Evolutionary conservation across 768 basidiomycete genomes (phyloP), one percentile per base, ranked within the genome.

Genomic region (Tricholoma hemisulphureum): DNA sequence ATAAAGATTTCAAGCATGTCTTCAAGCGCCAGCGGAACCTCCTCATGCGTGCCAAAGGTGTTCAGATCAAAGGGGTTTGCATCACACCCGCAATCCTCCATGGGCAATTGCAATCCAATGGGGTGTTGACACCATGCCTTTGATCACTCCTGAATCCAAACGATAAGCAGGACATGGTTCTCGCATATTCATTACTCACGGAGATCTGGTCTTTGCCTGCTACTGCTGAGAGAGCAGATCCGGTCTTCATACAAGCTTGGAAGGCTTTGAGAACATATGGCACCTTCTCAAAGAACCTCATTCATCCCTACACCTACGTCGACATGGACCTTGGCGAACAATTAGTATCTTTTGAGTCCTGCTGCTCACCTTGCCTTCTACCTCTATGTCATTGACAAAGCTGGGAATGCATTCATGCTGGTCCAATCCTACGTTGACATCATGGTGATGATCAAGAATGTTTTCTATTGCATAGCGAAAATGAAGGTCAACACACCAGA

Each of bases 401-500:
- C n/a, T n/a, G n/a, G n/a, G n/a, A n/a, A n/a, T n/a, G n/a, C n/a
- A n/a, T n/a, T n/a, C n/a, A n/a, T n/a, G n/a, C n/a, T n/a, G n/a
- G n/a, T n/a, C 3, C 60, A 63, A 6, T 63, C 70, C 0, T 77
- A 67, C 53, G 18, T 58, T 2, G 73, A 78, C 58, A 59, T 75
- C 34, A 65, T 68, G 64, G 55, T 72, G 4, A 74, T 74, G 71
- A 65, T 77, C 57, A 77, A 75, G 63, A 77, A 77, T 54, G 67
- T 56, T 0, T 74, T 57, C 45, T 75, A 75, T 51, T 77, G 74
- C 51, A 66, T 77, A 16, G 75, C 70, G 1, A 78, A 76, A 56
- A 56, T 65, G 14, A 74, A 77, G 50, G 57, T 70, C 4, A 67
- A 76, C 50, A 51, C 67, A 50, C 71, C 73, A 0, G 55, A 70